A percentile compares a stretch with the other conserved stretches of the same genome.
Conservation (phyloP, 1,284 basidiomycete species). For the Cronartium quercuum region DNA sequence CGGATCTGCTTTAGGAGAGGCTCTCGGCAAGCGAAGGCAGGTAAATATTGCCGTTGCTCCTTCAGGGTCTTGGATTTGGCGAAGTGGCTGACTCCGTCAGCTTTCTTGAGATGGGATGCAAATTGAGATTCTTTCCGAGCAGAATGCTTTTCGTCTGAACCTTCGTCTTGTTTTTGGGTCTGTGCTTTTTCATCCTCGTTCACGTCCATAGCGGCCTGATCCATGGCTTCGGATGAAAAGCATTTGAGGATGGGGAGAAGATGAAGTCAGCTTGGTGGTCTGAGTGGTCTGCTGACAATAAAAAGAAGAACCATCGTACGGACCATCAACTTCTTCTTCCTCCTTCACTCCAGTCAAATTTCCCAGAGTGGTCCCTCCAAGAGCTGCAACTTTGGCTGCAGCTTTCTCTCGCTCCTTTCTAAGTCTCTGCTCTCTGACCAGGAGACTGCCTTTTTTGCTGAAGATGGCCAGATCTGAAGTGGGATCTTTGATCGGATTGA, state of each 20-base stretch:
- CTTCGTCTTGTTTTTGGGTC: conserved; percentile 51
- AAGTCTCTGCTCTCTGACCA: conserved; percentile 92
- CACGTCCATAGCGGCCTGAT: conserved; percentile 49
- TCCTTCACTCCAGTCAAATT: conserved; percentile 98
- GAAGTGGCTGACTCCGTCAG: conserved; percentile 73
- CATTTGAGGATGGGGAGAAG: neutral
- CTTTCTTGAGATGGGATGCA: conserved; percentile 67
- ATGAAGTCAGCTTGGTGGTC: neutral
- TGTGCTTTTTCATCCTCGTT: conserved; percentile 53
- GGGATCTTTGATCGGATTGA: conserved; percentile 89
- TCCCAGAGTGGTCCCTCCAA: conserved; percentile 86
- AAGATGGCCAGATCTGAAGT: conserved; percentile 94
- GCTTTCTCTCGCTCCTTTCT: conserved; percentile 92
- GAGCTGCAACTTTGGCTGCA: conserved; percentile 83
- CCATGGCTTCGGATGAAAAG: conserved; percentile 9
- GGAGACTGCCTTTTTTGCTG: conserved; percentile 83
- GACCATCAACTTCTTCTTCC: conserved; percentile 64
- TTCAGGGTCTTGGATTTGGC: conserved; percentile 76
- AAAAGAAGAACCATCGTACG: neutral
- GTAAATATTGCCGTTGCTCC: conserved; percentile 92
- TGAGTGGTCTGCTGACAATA: neutral
- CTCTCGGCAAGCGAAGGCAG: conserved; percentile 94
- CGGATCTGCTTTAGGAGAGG: conserved; percentile 81
- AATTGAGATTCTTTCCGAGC: conserved; percentile 80
- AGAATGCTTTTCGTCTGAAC: conserved; percentile 62